Conservation (phyloP, 371 early-diverging fungal species). For the Haplosporangium sp. region DNA sequence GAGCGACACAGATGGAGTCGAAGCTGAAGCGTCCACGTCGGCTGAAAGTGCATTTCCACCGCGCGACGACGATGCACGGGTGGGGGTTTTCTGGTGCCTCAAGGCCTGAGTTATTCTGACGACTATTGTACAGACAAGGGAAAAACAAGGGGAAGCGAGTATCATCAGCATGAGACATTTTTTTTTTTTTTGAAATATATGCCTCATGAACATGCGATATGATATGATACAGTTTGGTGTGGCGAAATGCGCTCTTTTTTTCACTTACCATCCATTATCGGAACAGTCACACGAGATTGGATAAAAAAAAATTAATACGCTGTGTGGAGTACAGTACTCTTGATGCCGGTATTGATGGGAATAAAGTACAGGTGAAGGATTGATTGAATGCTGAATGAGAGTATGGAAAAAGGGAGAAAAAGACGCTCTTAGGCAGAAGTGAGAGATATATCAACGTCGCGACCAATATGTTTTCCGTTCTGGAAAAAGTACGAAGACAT, state of each 20-base stretch:
- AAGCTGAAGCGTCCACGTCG: background rate
- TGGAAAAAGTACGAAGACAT: slow-evolving; percentile 58
- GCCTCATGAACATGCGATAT: background rate
- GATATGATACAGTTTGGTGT: too few species aligned
- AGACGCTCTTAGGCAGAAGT: background rate
- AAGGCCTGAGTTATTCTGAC: slow-evolving; percentile 51
- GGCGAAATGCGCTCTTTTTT: background rate
- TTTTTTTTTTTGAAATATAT: background rate
- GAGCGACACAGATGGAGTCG: slow-evolving; percentile 6
- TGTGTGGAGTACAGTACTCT: background rate
- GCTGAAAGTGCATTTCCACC: slow-evolving; percentile 11
- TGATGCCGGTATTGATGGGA: too few species aligned
- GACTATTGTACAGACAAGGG: slow-evolving; percentile 12
- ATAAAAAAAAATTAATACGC: background rate
- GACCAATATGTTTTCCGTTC: slow-evolving; percentile 56
- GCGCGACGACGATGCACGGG: slow-evolving; percentile 20
- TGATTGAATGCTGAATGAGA: background rate
- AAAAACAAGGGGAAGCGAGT: background rate
- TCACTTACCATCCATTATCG: slow-evolving; percentile 45
- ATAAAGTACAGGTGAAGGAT: too few species aligned
- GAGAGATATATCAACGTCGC: slow-evolving; percentile 52
- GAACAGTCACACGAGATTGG: slow-evolving; percentile 27
- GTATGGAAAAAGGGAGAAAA: slow-evolving; percentile 5
- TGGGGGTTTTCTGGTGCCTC: slow-evolving; percentile 44
- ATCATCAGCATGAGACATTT: background rate